Base-by-base conservation (phyloP, 208 protist genomes). In the Crithidia fasciculata region DNA sequence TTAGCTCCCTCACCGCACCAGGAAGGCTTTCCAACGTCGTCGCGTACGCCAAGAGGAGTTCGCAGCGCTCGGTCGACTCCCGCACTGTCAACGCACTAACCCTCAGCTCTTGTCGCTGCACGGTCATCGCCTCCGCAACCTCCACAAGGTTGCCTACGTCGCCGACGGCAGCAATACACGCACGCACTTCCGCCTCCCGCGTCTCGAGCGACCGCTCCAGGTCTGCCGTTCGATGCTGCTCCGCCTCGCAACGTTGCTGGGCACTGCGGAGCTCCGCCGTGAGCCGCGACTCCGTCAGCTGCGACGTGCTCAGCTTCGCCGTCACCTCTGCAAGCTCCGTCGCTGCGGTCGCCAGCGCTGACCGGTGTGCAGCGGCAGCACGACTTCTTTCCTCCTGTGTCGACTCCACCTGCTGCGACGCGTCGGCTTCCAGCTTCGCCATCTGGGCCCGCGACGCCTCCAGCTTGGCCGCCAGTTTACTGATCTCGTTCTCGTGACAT, bases 31-130 rank as follows among this genome's bases (percentile, higher is more conserved):
- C 13, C 64, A 52, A 40, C 9, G 15, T 54, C 12, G 52, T 43
- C 3, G 72, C 72, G 64, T 64, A 77, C 65, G 70, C 58, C 57
- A 61, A 58, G 16, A 65, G 55, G 19, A 70, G 8, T 40, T 70
- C 72, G 28, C 55, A 18, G 13, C 72, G 72, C 8, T 60, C 49
- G 41, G 49, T 19, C n/a, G 13, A 37, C 57, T 71, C 64, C 63
- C 57, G 65, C 37, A 9, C 9, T 62, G 65, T 64, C 8, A 77
- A 43, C 4, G 43, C 57, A 10, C 16, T 59, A 36, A 59, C 65
- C 49, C 59, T 43, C 41, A 60, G 55, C 37, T 66, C 64, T 2
- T 41, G 56, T 3, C 64, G 41, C 52, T 52, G 59, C 8, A 45
- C n/a, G 0, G 62, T 0, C 28, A 71, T 64, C 43, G 66, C 18